phyloP scores from a whole-genome alignment of 108 stramenopile genomes.

The Conticribra guillardii region DNA sequence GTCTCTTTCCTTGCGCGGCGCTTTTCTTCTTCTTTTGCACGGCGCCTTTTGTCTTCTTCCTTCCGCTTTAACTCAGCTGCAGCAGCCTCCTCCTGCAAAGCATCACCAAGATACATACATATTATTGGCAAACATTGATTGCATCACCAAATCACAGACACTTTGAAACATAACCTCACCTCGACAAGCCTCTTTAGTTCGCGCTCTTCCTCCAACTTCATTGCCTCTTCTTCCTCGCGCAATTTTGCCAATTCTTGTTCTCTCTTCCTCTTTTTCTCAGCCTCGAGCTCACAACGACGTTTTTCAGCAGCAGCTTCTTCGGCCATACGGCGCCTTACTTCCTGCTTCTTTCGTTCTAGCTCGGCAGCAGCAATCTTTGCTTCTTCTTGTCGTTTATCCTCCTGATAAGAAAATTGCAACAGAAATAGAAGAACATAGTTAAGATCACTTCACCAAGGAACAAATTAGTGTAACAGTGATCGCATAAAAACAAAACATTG shows the following conservation, averaged over 20 bases:
- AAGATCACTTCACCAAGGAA: too few species aligned
- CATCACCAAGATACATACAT: background rate
- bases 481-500: conserved; percentile 1
- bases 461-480: background rate
- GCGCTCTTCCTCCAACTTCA: conserved; percentile 6
- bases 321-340: conserved; percentile 4
- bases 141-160: too few species aligned
- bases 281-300: background rate
- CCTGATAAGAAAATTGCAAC: too few species aligned
- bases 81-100: background rate
- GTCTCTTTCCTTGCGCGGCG: background rate
- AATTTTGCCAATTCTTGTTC: conserved; percentile 1
- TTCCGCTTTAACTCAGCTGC: conserved; percentile 20
- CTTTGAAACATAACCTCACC: too few species aligned
- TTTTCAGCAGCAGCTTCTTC: background rate
- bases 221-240: conserved; percentile 3
- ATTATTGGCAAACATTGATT: background rate
- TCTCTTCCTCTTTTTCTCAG: conserved; percentile 7
- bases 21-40: conserved; percentile 8
- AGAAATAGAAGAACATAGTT: too few species aligned
- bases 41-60: conserved; percentile 9
- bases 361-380: too few species aligned
- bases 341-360: conserved; percentile 11
- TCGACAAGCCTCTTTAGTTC: conserved; percentile 8
- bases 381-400: too few species aligned